Base-by-base conservation (phyloP, 2,329 filamentous ascomycete genomes). In the Aureobasidium namibiae region DNA sequence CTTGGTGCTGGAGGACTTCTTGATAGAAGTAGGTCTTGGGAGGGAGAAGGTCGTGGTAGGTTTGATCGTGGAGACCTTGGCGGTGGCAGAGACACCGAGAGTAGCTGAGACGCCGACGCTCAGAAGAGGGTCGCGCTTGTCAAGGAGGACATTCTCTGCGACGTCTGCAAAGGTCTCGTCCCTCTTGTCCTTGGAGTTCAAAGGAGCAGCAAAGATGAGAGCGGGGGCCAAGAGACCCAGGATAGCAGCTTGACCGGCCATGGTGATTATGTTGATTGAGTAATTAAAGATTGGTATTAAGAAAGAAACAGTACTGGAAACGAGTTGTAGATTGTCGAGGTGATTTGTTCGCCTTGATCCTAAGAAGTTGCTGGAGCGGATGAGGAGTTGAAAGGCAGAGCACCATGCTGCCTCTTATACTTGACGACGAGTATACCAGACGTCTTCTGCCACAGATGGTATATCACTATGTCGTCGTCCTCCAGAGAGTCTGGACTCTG, bases 201-300 rank as follows among this genome's bases (percentile, higher is more conserved):
- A 34, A 18, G 54, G 54, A 23, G 54, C 54, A 8, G 54, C 54
- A 16, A 58, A 44, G 42, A 58, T 44, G 42, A 58, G 21, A 14
- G 54, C 54, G 16, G 54, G 54, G 41, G 54, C 54, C 16, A 58
- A 23, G 23, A 58, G 44, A 23, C 54, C 44, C 31, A 58, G 23
- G 11, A 58, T 48, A 5, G 44, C 44, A 58, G 31, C 42, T 58
- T 48, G 54, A 16, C 54, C n/a, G 31, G 44, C 41, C 54, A 58
- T 58, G 26, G 5, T 49, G n/a, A 45, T 33, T 24, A 56, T 26
- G 36, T 45, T 24, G 11, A 45, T 44, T 42, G 21, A 24, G 11
- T n/a, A 56, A 41, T 18, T n/a, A 26, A 41, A 36, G 18, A 45
- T 34, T 24, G 21, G 26, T 4, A 56, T 10, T 16, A 26, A 45